These are phyloP conservation scores for Raffaelea albimanens DNA, from an alignment of 2,329 filamentous ascomycete species.

Conservation along the genomic window DNA sequence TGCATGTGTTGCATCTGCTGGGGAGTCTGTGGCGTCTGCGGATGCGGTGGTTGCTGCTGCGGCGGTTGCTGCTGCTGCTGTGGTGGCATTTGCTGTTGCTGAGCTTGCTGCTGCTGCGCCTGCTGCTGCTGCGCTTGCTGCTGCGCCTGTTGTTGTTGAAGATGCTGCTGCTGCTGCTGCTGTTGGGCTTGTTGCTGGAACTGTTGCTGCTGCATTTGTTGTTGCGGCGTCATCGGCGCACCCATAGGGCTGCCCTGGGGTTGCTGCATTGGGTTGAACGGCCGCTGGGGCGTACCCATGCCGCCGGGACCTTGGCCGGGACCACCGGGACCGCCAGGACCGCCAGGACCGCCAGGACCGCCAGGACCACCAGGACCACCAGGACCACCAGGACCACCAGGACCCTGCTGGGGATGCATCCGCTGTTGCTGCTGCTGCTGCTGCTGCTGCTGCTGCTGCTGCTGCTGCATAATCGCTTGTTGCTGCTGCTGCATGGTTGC, in stretches of 20 bases:
- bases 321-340: too few species aligned
- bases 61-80: slow-evolving; percentile 28
- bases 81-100: slow-evolving; percentile 20
- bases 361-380: too few species aligned
- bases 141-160: slow-evolving; percentile 12
- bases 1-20: slow-evolving; percentile 9
- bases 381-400: slow-evolving; percentile 16
- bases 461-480: slow-evolving; percentile 19
- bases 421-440: slow-evolving; percentile 33
- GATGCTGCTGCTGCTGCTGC: slow-evolving; percentile 22
- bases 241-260: slow-evolving; percentile 24
- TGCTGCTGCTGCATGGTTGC: slow-evolving; percentile 32
- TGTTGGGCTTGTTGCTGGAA: slow-evolving; percentile 21
- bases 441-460: slow-evolving; percentile 13
- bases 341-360: too few species aligned
- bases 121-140: slow-evolving; percentile 16
- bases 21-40: slow-evolving; percentile 3
- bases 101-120: slow-evolving; percentile 16
- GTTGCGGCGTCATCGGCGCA: slow-evolving; percentile 22
- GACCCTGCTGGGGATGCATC: slow-evolving; percentile 28
- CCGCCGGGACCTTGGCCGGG: slow-evolving; percentile 13
- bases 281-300: slow-evolving; percentile 26
- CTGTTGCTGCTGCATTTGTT: slow-evolving; percentile 23
- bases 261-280: slow-evolving; percentile 26
- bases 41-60: slow-evolving; percentile 12